These are phyloP conservation scores for Cyclostephanos tholiformis DNA, from an alignment of 108 stramenopile species.

Conservation along the genomic window DNA sequence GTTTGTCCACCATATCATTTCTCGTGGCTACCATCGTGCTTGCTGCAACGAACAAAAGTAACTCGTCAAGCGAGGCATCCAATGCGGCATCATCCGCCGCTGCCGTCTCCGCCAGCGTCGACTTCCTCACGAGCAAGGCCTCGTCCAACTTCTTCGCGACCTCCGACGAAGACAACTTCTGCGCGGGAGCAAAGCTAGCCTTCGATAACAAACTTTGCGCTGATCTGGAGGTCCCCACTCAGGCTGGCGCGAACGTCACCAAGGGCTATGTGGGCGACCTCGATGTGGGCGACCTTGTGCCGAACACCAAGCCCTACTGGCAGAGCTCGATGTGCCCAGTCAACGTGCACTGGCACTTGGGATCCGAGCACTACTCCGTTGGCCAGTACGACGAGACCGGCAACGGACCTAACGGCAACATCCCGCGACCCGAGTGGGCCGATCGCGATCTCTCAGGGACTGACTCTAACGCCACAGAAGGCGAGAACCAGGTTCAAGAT, in stretches of 20 bases:
- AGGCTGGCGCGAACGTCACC: conserved; percentile 61
- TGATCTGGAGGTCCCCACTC: conserved; percentile 26
- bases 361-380: conserved; percentile 67
- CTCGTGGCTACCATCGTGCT: conserved; percentile 26
- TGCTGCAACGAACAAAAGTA: conserved; percentile 2
- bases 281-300: conserved; percentile 28
- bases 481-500: conserved; percentile 16
- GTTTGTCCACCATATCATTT: conserved; percentile 19
- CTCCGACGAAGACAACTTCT: conserved; percentile 9
- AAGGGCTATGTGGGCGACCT: conserved; percentile 44
- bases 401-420: conserved; percentile 35
- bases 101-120: not conserved
- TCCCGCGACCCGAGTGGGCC: conserved; percentile 28
- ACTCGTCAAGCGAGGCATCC: not conserved
- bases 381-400: conserved; percentile 71
- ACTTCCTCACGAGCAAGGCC: conserved; percentile 7
- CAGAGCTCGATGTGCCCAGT: conserved; percentile 58
- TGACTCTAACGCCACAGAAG: not conserved
- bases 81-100: not conserved
- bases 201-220: conserved; percentile 29
- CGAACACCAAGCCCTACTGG: conserved; percentile 53
- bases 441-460: conserved; percentile 14
- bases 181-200: conserved; percentile 24
- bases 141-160: conserved; percentile 18
- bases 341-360: conserved; percentile 80